These are phyloP conservation scores for Talaromyces borbonicus DNA, from an alignment of 495 filamentous ascomycete species.

Conservation along the genomic window DNA sequence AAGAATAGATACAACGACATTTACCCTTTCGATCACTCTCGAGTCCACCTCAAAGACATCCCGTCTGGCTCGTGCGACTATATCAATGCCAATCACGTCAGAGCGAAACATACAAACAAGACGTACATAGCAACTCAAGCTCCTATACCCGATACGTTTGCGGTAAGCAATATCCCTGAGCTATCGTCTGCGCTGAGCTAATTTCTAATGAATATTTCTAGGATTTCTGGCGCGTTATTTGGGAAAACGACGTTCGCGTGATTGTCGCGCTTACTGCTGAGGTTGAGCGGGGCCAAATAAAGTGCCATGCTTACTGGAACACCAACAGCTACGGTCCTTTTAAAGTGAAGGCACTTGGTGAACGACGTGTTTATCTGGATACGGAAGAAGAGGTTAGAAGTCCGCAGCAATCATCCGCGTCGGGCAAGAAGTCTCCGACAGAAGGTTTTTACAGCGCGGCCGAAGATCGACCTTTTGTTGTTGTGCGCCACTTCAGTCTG, in stretches of 20 bases:
- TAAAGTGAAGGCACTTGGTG: conserved; percentile 64
- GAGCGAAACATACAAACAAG: conserved; percentile 68
- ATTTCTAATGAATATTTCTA: no score
- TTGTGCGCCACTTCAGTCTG: conserved; percentile 79
- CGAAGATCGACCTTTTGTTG: conserved; percentile 60
- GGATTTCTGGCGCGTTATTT: conserved; percentile 97
- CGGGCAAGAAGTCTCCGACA: conserved; percentile 8
- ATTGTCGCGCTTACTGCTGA: conserved; percentile 97
- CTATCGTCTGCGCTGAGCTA: conserved; percentile 3
- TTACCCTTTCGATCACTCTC: conserved; percentile 88
- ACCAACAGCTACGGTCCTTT: conserved; percentile 72
- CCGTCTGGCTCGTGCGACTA: conserved; percentile 78
- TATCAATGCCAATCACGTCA: conserved; percentile 85
- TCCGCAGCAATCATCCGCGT: conserved; percentile 8
- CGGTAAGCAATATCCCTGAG: conserved; percentile 45
- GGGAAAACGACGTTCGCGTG: conserved; percentile 92
- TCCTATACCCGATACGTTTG: conserved; percentile 84
- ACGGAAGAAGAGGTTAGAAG: conserved; percentile 13
- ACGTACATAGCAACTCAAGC: conserved; percentile 94
- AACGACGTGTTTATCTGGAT: conserved; percentile 70
- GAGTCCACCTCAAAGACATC: conserved; percentile 68
- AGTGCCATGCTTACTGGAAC: conserved; percentile 90
- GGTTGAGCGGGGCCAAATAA: conserved; percentile 84
- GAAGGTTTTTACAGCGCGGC: conserved; percentile 16
- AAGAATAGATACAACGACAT: conserved; percentile 99